Evolutionary conservation across 495 filamentous ascomycete species (phyloP), one percentile per base, ranked within the genome.

Genomic region (Aspergillus saccharolyticus): DNA sequence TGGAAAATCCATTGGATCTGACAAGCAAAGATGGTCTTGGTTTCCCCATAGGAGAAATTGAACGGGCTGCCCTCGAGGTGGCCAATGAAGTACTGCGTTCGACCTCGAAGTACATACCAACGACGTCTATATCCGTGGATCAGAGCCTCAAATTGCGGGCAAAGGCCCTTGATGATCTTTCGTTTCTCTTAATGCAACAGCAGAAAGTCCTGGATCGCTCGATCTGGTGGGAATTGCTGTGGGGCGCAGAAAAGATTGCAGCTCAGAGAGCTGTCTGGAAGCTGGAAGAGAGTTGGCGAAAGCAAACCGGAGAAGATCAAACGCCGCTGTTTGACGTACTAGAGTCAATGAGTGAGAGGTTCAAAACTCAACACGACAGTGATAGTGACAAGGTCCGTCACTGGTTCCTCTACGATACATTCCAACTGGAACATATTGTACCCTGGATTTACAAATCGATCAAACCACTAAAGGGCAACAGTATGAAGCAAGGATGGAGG

Each of bases 191-290:
- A 18, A 79, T 80, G 53, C 66, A 73, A 3, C 75, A 79, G 30
- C 80, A 75, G 66, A 78, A 66, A 61, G 75, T 62, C 53, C 61
- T 97, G 15, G 83, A 88, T 48, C 78, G 79, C 17, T 70, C 69
- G 18, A 83, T 83, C 5, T 83, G 81, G 63, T 98, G 91, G 93
- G 78, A 85, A 57, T 69, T 98, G 5, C 77, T 97, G n/a, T 89
- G 86, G 81, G 84, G 89, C 63, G 92, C 91, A 0, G 94, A 97
- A 66, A 96, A 91, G 68, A 81, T 96, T 62, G 85, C 85, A 42
- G 89, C 91, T 30, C 93, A 91, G n/a, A 81, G 80, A 45, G 79
- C 83, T 39, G 79, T 97, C 58, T 97, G 92, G 91, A 82, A 84
- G 55, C 71, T 79, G 28, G 87, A 94, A 63, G 85, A 94, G 59